Conservation (phyloP, 139 green algal species). For the Marvania coccoides region DNA sequence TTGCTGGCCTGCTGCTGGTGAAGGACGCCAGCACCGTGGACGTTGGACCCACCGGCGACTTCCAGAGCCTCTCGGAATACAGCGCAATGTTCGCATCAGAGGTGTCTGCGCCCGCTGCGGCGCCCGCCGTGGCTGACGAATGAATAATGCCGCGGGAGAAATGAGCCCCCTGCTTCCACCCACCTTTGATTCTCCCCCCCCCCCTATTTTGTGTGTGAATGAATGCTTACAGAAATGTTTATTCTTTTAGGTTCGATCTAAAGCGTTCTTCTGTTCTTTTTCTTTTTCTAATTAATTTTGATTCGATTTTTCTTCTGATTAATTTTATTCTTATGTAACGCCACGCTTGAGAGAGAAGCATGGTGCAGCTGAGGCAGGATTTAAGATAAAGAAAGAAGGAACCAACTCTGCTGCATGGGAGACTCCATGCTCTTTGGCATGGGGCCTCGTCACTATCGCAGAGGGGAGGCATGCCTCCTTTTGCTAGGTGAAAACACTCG, state of each 20-base stretch:
- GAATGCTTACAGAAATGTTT: no score
- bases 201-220: no score
- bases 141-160: background rate
- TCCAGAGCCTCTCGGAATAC: slow-evolving; percentile 11
- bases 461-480: no score
- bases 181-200: background rate
- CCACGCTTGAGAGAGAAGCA: background rate
- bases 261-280: no score
- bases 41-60: background rate
- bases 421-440: no score
- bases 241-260: no score
- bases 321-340: background rate
- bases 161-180: background rate
- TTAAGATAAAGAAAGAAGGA: no score
- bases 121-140: background rate
- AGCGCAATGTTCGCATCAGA: slow-evolving; percentile 9
- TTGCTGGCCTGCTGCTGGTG: slow-evolving; percentile 11
- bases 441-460: no score
- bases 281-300: background rate
- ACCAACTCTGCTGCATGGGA: no score
- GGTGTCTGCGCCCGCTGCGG: background rate
- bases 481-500: no score
- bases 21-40: slow-evolving; percentile 4
- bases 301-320: background rate
- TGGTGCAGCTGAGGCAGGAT: no score